Evolutionary conservation across 2,329 filamentous ascomycete species (phyloP).

Genomic region (Penicillium digitatum): DNA sequence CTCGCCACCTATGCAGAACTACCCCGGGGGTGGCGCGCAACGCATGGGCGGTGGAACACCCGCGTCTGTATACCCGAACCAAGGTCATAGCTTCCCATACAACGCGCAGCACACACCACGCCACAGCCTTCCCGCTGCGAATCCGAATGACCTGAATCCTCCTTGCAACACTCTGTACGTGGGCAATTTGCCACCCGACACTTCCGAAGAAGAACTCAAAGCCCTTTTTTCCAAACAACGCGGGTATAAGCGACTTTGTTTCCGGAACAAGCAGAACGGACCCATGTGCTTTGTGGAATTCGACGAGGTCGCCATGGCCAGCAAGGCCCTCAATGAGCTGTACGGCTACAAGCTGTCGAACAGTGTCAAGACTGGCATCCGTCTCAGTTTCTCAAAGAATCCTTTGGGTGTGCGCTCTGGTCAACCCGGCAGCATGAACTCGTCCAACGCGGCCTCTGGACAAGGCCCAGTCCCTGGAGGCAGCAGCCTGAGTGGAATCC

Average conservation of each 20-base stretch:
- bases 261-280: conserved; percentile 89
- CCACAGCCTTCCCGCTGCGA: conserved; percentile 78
- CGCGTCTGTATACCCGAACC: conserved; percentile 53
- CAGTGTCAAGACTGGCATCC: conserved; percentile 89
- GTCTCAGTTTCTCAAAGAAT: conserved; percentile 95
- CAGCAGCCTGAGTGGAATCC: conserved; percentile 52
- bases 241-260: conserved; percentile 92
- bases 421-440: conserved; percentile 56
- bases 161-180: conserved; percentile 98
- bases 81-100: conserved; percentile 54
- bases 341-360: conserved; percentile 86
- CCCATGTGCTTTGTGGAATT: conserved; percentile 99
- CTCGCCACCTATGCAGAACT: conserved; percentile 55
- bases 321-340: conserved; percentile 81
- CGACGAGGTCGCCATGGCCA: conserved; percentile 86
- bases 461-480: conserved; percentile 55
- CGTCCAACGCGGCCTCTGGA: conserved; percentile 49
- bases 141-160: conserved; percentile 92
- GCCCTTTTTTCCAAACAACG: conserved; percentile 87
- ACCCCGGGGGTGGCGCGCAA: conserved; percentile 47
- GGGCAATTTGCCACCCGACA: conserved; percentile 89
- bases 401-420: conserved; percentile 84
- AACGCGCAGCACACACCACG: conserved; percentile 55
- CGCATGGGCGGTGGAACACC: conserved; percentile 51
- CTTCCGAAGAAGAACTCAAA: conserved; percentile 93